These are phyloP conservation scores for Globisporangium acanthophoron DNA, from an alignment of 352 stramenopile genomes.

Conservation along the genomic window DNA sequence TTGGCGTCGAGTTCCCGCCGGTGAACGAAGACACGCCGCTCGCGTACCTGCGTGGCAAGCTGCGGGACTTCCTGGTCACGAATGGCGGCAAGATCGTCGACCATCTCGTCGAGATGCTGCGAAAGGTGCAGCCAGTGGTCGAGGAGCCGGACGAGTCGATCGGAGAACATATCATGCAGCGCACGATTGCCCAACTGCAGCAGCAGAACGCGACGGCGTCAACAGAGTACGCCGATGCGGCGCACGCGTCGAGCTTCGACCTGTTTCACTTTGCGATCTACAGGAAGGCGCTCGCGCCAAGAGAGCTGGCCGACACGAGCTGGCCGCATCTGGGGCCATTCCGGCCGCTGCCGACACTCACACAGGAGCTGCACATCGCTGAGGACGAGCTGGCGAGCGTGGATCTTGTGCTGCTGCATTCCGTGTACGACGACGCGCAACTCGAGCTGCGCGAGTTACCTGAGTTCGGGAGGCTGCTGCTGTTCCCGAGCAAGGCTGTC, in stretches of 20 bases:
- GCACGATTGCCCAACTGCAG: constrained; percentile 8
- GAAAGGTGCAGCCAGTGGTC: constrained; percentile 10
- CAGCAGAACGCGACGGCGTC: background rate
- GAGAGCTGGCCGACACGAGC: constrained; percentile 8
- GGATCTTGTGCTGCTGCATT: constrained; percentile 50
- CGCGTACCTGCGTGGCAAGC: constrained; percentile 40
- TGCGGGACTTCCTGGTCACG: constrained; percentile 46
- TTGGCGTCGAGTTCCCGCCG: constrained; percentile 48
- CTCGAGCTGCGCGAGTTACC: constrained; percentile 46
- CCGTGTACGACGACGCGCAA: constrained; percentile 51
- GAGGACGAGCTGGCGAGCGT: constrained; percentile 45
- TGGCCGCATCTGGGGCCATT: constrained; percentile 33
- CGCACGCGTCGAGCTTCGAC: constrained; percentile 46
- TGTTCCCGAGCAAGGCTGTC: constrained; percentile 40
- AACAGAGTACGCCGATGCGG: constrained; percentile 32
- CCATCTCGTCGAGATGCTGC: constrained; percentile 43
- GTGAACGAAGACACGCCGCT: constrained; percentile 66
- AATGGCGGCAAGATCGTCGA: constrained; percentile 55
- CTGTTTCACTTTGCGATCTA: constrained; percentile 75
- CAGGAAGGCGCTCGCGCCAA: constrained; percentile 13
- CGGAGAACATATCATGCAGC: constrained; percentile 5
- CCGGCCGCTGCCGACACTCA: constrained; percentile 29
- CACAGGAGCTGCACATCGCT: constrained; percentile 26
- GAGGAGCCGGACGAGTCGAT: constrained; percentile 11
- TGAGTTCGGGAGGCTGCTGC: constrained; percentile 39